Base-by-base conservation (phyloP, 2,329 filamentous ascomycete species). In the Colletotrichum gigasporum region DNA sequence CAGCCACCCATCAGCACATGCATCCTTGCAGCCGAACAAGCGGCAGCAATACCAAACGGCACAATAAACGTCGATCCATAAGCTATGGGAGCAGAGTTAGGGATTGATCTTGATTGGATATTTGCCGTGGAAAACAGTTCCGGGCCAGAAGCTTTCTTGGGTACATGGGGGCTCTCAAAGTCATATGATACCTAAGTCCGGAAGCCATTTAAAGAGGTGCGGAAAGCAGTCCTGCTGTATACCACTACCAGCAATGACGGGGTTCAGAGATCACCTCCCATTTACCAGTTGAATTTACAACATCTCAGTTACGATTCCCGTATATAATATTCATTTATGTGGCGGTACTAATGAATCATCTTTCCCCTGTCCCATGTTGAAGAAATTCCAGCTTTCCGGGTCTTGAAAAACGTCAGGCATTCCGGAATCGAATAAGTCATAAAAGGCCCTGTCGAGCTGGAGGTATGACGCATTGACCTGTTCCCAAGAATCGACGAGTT, bases 361-460 rank as follows among this genome's bases (percentile, higher is more conserved):
- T 7, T 26, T 26, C n/a, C 30, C 47, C 10, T 22, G 12, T n/a
- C 16, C 28, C 14, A 20, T 9, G 9, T 57, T 41, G 7, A 62
- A 10, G 14, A 35, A 35, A 12, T 62, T 52, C 34, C 34, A 42
- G 1, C 51, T 41, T 5, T 51, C 24, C 18, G 47, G 34, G 22
- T 64, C 55, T 6, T 58, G 63, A 51, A 65, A 57, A 6, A 68
- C 39, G 18, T 68, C 63, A 3, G 68, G 64, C 41, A 68, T 65
- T 18, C 65, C 65, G 22, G 65, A 63, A 16, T 69, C 67, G 16
- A 69, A 69, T 22, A 69, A 48, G 28, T 69, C 65, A 30, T 66
- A 37, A 37, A 69, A 66, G 6, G 56, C 59, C 20, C 48, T 51
- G 37, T 69, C 67, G 11, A 69, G 51, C 20, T 68, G 61, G 9